Evolutionary conservation across 1,139 yeast species (phyloP).

Genomic region (Taphrina pruni): DNA sequence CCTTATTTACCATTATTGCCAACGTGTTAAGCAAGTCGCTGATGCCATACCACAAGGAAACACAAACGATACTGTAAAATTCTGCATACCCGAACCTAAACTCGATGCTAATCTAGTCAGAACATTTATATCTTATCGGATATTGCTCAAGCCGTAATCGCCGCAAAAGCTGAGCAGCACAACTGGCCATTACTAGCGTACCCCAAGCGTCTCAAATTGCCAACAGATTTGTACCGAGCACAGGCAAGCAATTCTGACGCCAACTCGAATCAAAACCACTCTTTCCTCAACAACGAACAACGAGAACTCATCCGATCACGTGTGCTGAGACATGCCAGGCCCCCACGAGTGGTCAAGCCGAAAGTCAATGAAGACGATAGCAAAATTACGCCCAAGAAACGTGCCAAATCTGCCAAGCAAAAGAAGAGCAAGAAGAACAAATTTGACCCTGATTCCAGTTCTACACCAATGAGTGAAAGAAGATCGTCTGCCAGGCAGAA

Average conservation of each 20-base stretch:
- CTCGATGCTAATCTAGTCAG: conserved; percentile 34
- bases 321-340: not conserved
- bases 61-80: conserved; percentile 5
- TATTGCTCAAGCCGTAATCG: conserved; percentile 68
- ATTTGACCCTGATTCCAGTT: not conserved
- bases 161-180: conserved; percentile 62
- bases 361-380: not conserved
- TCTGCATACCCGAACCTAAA: not conserved
- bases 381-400: not conserved
- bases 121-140: conserved; percentile 74
- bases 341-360: not conserved
- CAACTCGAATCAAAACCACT: conserved; percentile 6
- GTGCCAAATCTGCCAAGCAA: not conserved
- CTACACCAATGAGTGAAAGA: conserved; percentile 12
- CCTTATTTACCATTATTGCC: conserved; percentile 73
- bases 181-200: conserved; percentile 78
- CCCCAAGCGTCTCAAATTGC: conserved; percentile 76
- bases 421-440: conserved; percentile 3
- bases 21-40: conserved; percentile 77
- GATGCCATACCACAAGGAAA: conserved; percentile 57
- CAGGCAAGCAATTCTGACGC: conserved; percentile 13
- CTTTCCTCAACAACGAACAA: conserved; percentile 14
- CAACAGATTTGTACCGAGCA: conserved; percentile 51
- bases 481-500: conserved; percentile 5
- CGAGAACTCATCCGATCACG: conserved; percentile 2